These are phyloP conservation scores for Boeremia lycopersici DNA, from an alignment of 2,329 filamentous ascomycete species.

Conservation along the genomic window DNA sequence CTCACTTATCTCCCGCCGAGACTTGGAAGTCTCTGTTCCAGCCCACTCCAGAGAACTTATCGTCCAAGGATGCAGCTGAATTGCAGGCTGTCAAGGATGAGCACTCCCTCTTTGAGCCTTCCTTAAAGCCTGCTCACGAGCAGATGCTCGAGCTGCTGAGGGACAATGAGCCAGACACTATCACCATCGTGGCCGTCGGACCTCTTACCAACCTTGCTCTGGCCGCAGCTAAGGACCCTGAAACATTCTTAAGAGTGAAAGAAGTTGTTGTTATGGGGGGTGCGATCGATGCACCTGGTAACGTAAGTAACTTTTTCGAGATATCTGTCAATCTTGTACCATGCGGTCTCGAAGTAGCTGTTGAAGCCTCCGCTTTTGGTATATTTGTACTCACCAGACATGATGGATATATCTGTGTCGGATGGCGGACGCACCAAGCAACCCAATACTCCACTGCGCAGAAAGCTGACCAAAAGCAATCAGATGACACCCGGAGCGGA, in stretches of 20 bases:
- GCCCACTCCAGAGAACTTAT: conserved; percentile 39
- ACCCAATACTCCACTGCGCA: conserved; percentile 40
- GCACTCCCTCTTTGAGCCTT: conserved; percentile 72
- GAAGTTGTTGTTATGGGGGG: conserved; percentile 97
- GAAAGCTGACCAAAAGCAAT: conserved; percentile 41
- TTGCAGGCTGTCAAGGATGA: conserved; percentile 46
- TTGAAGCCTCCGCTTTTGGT: conserved; percentile 29
- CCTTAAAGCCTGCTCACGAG: conserved; percentile 73
- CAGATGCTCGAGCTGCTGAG: conserved; percentile 87
- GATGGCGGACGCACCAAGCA: conserved; percentile 49
- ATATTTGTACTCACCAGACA: conserved; percentile 25
- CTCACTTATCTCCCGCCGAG: conserved; percentile 54
- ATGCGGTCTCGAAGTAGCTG: conserved; percentile 17
- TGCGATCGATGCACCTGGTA: conserved; percentile 77
- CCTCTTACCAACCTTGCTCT: conserved; percentile 93
- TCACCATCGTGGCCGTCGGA: conserved; percentile 89
- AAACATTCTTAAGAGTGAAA: conserved; percentile 85
- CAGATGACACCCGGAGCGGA: conserved; percentile 79
- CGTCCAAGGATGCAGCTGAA: conserved; percentile 41
- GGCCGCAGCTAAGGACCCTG: conserved; percentile 85
- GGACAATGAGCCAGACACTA: conserved; percentile 80
- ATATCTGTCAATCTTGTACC: conserved; percentile 1
- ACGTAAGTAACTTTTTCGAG: conserved; percentile 53
- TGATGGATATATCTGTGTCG: conserved; percentile 34
- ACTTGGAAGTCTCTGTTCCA: conserved; percentile 56